Percentiles rank a stretch among this genome's conserved stretches.
Conservation (phyloP, 23 red algal genomes). For the Agarophyton chilense region DNA sequence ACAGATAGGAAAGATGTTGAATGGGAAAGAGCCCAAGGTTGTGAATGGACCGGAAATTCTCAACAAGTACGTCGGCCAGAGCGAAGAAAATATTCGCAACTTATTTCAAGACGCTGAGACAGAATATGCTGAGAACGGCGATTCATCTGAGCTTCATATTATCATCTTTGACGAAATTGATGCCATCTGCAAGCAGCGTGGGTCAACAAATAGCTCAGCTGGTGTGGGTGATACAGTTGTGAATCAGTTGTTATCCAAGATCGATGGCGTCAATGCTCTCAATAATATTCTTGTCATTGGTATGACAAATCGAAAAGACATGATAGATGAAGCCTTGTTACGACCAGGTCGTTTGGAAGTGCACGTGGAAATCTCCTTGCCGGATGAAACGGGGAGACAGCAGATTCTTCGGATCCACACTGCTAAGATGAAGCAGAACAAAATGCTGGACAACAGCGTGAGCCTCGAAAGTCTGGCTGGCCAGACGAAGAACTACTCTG, state of each 20-base stretch:
- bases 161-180: slow-evolving; percentile 99
- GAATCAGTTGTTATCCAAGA: slow-evolving; percentile 97
- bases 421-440: slow-evolving; percentile 87
- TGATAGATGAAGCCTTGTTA: slow-evolving; percentile 98
- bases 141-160: slow-evolving; percentile 93
- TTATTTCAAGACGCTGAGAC: slow-evolving; percentile 96
- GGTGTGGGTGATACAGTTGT: slow-evolving; percentile 97
- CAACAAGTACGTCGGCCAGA: slow-evolving; percentile 97
- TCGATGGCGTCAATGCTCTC: slow-evolving; percentile 96
- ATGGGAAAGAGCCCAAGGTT: slow-evolving; percentile 97
- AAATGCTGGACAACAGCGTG: slow-evolving; percentile 79
- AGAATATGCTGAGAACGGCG: slow-evolving; percentile 78
- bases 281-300: slow-evolving; percentile 99
- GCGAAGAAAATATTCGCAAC: slow-evolving; percentile 96
- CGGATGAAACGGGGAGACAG: slow-evolving; percentile 88
- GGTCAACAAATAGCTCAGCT: slow-evolving; percentile 60
- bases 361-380: slow-evolving; percentile 96
- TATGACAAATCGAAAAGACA: slow-evolving; percentile 99
- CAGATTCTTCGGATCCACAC: slow-evolving; percentile 99
- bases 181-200: slow-evolving; percentile 99
- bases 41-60: slow-evolving; percentile 98
- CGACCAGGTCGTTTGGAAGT: slow-evolving; percentile 97
- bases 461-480: slow-evolving; percentile 80
- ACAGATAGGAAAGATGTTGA: slow-evolving; percentile 99
- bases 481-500: slow-evolving; percentile 96